Base-by-base conservation (phyloP, 768 basidiomycete genomes). In the Trametes maxima region DNA sequence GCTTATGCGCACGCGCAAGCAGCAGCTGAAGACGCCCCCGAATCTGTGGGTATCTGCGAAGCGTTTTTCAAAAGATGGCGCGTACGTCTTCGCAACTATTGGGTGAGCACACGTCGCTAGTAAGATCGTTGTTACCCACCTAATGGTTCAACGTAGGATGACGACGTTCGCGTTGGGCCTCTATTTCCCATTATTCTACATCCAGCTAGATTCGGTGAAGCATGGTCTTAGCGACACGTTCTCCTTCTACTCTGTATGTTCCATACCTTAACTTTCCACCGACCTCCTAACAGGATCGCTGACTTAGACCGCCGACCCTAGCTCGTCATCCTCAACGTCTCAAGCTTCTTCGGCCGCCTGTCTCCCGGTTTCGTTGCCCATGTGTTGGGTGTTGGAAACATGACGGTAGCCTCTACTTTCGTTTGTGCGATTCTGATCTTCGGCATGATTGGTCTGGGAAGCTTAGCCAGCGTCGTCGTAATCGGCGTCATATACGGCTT, bases 401-500 rank as follows among this genome's bases (percentile, higher is more conserved):
- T 69, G 28, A 54, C 72, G 57, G 68, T 72, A 33, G 51, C 67
- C 2, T 66, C 64, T 14, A 58, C 70, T 13, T 54, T 71, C 39
- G 52, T 62, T 24, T 70, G 66, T 33, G 68, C 67, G 19, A 66
- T 69, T 3, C 59, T 75, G 39, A 66, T 70, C 24, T 66, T 74
- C 28, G 61, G 67, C 35, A 73, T 75, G 74, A 63, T 74, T 13
- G 73, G 66, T 3, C 60, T 76, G 14, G 54, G 61, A 44, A 70
- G 54, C 24, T 65, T 67, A 5, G 67, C 59, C 5, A 70, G 72
- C 36, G 60, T 74, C 8, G 46, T 77, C 7, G 66, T 69, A 14
- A 74, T 78, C 21, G 72, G 70, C 1, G 54, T 75, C 46, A 66
- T 79, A 21, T 79, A 74, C 57, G 78, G 78, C 1, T 77, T 79